Evolutionary conservation across 257 asterid genomes (phyloP).

Genomic region (Nicotiana noctiflora): DNA sequence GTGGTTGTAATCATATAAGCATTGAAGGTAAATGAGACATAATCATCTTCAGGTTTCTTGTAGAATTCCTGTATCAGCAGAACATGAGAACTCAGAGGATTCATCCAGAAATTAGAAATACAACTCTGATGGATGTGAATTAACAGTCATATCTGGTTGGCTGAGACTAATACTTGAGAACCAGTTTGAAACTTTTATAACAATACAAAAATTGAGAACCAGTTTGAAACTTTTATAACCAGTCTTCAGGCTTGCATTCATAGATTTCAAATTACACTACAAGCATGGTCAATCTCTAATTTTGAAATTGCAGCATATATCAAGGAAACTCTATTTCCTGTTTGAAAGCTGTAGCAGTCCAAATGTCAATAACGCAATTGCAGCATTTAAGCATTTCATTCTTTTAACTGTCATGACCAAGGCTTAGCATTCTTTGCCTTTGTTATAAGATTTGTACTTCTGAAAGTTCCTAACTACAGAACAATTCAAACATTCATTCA

Average conservation of each 20-base stretch:
- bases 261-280: neutral
- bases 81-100: conserved; percentile 33
- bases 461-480: neutral
- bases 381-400: neutral
- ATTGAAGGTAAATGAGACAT: conserved; percentile 24
- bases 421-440: neutral
- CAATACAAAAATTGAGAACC: too few relatives aligned
- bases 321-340: too few relatives aligned
- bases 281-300: too few relatives aligned
- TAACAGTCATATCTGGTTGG: conserved; percentile 13
- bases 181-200: too few relatives aligned
- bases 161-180: neutral
- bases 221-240: too few relatives aligned
- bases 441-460: neutral
- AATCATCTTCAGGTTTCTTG: conserved; percentile 18
- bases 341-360: too few relatives aligned
- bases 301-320: too few relatives aligned
- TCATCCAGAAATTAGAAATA: conserved; percentile 32
- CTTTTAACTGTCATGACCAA: neutral
- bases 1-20: neutral
- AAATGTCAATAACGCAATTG: neutral
- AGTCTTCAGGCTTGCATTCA: neutral
- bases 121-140: conserved; percentile 25
- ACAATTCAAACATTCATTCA: neutral
- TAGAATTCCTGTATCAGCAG: conserved; percentile 39